Evolutionary conservation across 805 yeast genomes (phyloP).

Genomic region (Sugiyamaella valdiviana): DNA sequence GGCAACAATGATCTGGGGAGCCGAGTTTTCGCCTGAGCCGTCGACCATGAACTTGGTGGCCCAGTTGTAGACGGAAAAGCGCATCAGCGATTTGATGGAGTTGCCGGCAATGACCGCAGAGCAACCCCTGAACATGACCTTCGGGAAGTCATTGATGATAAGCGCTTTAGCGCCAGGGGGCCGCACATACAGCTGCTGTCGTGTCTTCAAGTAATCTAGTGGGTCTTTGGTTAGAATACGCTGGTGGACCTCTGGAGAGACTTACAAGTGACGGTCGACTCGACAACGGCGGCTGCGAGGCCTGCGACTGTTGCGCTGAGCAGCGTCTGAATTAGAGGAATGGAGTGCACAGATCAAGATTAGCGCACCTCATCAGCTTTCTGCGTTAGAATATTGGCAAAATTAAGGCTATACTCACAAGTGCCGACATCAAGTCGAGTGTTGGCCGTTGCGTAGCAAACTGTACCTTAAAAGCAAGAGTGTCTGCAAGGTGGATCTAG

Average conservation of each 20-base stretch:
- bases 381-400: not conserved
- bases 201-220: conserved; percentile 35
- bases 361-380: conserved; percentile 5
- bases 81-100: conserved; percentile 61
- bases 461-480: too few species aligned
- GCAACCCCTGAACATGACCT: conserved; percentile 49
- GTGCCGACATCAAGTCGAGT: not conserved
- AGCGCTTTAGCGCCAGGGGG: conserved; percentile 4
- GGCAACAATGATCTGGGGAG: conserved; percentile 77
- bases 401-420: not conserved
- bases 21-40: conserved; percentile 45
- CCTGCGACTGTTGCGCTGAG: conserved; percentile 35
- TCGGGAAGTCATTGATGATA: conserved; percentile 10
- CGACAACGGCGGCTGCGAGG: conserved; percentile 33
- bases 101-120: conserved; percentile 72
- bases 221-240: conserved; percentile 32
- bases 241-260: not conserved
- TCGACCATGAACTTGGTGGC: conserved; percentile 63
- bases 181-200: conserved; percentile 29
- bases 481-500: too few species aligned
- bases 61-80: conserved; percentile 71
- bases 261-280: conserved; percentile 34
- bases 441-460: not conserved
- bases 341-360: not conserved
- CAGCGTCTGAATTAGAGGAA: conserved; percentile 20